Conservation (phyloP, 352 stramenopile species). For the Pythium guiyangense region DNA sequence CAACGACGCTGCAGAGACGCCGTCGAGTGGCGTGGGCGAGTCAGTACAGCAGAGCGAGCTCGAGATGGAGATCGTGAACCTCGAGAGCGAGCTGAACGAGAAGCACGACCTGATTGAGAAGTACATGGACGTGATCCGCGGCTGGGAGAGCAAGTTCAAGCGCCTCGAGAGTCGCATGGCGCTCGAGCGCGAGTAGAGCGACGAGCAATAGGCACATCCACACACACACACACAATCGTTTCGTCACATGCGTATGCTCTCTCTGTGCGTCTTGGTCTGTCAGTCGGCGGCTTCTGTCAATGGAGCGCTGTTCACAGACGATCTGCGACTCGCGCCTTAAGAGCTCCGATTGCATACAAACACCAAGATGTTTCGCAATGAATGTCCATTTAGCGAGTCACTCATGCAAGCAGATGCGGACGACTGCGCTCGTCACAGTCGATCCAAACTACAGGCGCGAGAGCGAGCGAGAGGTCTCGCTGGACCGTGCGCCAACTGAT, state of each 20-base stretch:
- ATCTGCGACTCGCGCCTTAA: too few relatives aligned
- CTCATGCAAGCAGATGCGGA: too few relatives aligned
- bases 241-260: neutral
- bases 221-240: neutral
- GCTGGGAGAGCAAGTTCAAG: slow-evolving; percentile 85
- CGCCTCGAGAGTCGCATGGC: slow-evolving; percentile 64
- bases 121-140: slow-evolving; percentile 76
- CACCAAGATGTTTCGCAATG: too few relatives aligned
- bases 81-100: slow-evolving; percentile 72
- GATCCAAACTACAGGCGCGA: too few relatives aligned
- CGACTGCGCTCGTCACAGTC: too few relatives aligned
- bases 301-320: too few relatives aligned
- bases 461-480: neutral
- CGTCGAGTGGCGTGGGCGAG: slow-evolving; percentile 2
- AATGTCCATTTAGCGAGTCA: too few relatives aligned
- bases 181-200: slow-evolving; percentile 35
- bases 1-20: slow-evolving; percentile 20
- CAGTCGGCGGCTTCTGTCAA: too few relatives aligned
- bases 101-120: slow-evolving; percentile 87
- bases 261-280: too few relatives aligned
- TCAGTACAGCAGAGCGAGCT: slow-evolving; percentile 38
- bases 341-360: too few relatives aligned
- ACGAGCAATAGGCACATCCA: too few relatives aligned
- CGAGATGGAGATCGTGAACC: slow-evolving; percentile 67
- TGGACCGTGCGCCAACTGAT: neutral